Conservation (phyloP, 2,329 filamentous ascomycete species). For the Scedosporium aurantiacum region DNA sequence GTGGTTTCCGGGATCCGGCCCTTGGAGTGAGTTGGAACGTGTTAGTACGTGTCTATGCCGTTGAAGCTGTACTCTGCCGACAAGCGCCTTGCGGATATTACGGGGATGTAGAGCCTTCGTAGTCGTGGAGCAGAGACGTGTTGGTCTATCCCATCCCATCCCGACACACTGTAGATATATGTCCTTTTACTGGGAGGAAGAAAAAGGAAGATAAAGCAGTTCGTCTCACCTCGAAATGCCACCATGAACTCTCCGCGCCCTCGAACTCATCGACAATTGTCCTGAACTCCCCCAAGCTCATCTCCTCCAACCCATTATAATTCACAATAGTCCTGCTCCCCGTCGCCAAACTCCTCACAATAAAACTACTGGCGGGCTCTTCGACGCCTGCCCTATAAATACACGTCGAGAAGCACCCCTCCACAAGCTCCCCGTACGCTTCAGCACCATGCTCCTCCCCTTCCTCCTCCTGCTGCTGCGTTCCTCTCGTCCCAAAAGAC, state of each 20-base stretch:
- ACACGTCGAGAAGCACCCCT: conserved; percentile 40
- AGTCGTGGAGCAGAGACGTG: background rate
- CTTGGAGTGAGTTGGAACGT: conserved; percentile 19
- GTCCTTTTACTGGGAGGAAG: background rate
- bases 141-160: background rate
- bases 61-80: too few relatives aligned
- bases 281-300: conserved; percentile 52
- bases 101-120: background rate
- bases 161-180: background rate
- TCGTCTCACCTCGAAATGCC: conserved; percentile 56
- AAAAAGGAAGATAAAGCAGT: background rate
- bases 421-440: conserved; percentile 3
- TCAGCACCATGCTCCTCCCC: background rate
- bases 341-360: conserved; percentile 48
- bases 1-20: conserved; percentile 55
- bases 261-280: conserved; percentile 27
- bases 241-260: conserved; percentile 38
- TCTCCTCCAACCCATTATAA: conserved; percentile 56
- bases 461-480: background rate
- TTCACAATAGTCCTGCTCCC: conserved; percentile 61
- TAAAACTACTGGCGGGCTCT: conserved; percentile 57
- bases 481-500: conserved; percentile 34
- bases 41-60: background rate
- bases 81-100: too few relatives aligned
- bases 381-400: conserved; percentile 44